These are phyloP conservation scores for Cucurbita ficifolia DNA, from an alignment of 306 rosid genomes.

Conservation along the genomic window DNA sequence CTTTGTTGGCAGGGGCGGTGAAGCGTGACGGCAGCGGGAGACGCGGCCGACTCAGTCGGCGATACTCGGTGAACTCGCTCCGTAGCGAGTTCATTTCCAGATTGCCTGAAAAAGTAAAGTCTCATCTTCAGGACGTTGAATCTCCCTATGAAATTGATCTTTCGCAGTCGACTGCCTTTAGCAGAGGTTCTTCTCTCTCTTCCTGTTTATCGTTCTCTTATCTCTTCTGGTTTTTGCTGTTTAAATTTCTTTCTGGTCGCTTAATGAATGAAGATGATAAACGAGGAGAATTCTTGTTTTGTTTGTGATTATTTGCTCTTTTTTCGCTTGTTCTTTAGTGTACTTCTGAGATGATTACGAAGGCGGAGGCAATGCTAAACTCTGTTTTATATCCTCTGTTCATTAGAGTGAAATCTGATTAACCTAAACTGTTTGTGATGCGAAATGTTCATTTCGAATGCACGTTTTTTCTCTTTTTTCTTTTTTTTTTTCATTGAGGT, in stretches of 20 bases:
- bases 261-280: not conserved
- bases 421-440: not conserved
- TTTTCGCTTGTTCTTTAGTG: not conserved
- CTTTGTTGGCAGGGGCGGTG: constrained; percentile 12
- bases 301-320: not conserved
- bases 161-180: constrained; percentile 14
- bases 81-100: constrained; percentile 23
- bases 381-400: not conserved
- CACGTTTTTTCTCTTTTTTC: too few species aligned
- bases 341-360: not conserved
- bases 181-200: constrained; percentile 15
- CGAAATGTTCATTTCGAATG: not conserved
- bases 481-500: not conserved
- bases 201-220: not conserved
- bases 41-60: constrained; percentile 18
- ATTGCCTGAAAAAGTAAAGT: constrained; percentile 23
- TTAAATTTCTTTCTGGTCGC: not conserved
- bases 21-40: constrained; percentile 3
- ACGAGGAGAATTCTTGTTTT: not conserved
- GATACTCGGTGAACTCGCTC: constrained; percentile 27
- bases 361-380: not conserved
- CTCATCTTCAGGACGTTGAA: constrained; percentile 16
- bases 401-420: not conserved
- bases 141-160: constrained; percentile 15
- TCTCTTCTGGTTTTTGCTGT: not conserved